These are phyloP conservation scores for Trypanosoma platydactyli DNA, from an alignment of 208 protist genomes.

Conservation along the genomic window DNA sequence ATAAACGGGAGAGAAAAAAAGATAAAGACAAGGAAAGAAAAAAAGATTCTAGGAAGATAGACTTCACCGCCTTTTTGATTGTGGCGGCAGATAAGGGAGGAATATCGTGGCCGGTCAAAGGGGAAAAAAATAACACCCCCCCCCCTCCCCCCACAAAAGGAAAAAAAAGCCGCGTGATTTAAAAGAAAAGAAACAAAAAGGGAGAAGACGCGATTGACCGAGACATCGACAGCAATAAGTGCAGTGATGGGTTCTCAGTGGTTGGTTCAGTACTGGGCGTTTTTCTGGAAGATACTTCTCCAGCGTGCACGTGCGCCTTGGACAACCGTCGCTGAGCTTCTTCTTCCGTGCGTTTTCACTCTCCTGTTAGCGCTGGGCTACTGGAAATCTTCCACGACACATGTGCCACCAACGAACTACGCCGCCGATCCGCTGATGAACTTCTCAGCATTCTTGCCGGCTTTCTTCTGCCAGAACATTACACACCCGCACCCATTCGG, in stretches of 20 bases:
- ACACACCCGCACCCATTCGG: constrained; percentile 11
- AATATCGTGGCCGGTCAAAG: neutral
- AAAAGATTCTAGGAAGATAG: too few relatives aligned
- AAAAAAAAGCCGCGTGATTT: neutral
- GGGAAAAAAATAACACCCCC: too few relatives aligned
- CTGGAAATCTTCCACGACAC: constrained; percentile 39
- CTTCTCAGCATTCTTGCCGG: constrained; percentile 19
- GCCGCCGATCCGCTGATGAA: constrained; percentile 11
- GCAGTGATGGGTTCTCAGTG: constrained; percentile 26
- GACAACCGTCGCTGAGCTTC: constrained; percentile 54
- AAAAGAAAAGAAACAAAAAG: neutral
- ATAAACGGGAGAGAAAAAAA: too few relatives aligned
- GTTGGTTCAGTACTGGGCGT: constrained; percentile 60
- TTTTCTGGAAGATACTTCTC: constrained; percentile 67
- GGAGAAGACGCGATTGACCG: too few relatives aligned
- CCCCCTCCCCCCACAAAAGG: neutral
- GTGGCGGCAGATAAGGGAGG: too few relatives aligned
- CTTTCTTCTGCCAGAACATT: constrained; percentile 33
- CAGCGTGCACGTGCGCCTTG: constrained; percentile 54
- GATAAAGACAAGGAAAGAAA: too few relatives aligned
- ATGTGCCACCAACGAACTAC: constrained; percentile 33
- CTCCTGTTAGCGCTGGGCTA: constrained; percentile 56
- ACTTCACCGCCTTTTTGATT: too few relatives aligned
- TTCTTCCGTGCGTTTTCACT: constrained; percentile 68
- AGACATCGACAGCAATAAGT: too few relatives aligned